Evolutionary conservation across 805 yeast species (phyloP), one percentile per base, ranked within the genome.

Genomic region (Lachancea nothofagi): DNA sequence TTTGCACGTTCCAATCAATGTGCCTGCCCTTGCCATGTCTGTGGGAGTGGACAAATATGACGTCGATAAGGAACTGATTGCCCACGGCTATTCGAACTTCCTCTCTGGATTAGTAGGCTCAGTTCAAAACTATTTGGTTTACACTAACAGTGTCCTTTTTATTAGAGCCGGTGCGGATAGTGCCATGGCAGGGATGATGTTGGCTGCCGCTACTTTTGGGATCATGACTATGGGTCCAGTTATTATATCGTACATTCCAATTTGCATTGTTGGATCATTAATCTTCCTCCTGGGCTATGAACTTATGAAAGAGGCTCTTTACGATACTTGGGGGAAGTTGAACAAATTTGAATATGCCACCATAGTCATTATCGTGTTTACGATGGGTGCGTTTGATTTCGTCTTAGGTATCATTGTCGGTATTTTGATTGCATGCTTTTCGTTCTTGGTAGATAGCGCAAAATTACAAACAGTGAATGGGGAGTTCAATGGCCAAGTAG

Each of bases 321-420:
- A 74, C 50, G 97, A 93, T 59, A 87, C 97, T 0, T 72, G 74
- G 63, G 93, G 90, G 3, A 75, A 81, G 46, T 72, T 90, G 34
- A 71, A 79, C 26, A 69, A 61, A 18, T 82, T 85, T 50, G 98
- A 93, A 61, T 93, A 93, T 58, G 50, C 75, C 23, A 93, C 98
- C 2, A 82, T 93, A 43, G 61, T 83, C 7, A 78, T 82, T 6
- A 93, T 93, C 50, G 95, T 94, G n/a, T 64, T 87, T 22, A 81
- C 89, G 0, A 93, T 93, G 97, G 97, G 97, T 3, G 80, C 83
- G 1, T 82, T 86, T 74, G 98, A 93, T 64, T 93, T 93, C 59
- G 97, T 93, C 7, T 74, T 79, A 48, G 98, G 98, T 43, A 86
- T 93, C 22, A 65, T 90, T 41, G 89, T 82, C 14, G 98, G 98